Base-by-base conservation (phyloP, 225 moss, liverwort and hornwort species). In the Polytrichum commune region DNA sequence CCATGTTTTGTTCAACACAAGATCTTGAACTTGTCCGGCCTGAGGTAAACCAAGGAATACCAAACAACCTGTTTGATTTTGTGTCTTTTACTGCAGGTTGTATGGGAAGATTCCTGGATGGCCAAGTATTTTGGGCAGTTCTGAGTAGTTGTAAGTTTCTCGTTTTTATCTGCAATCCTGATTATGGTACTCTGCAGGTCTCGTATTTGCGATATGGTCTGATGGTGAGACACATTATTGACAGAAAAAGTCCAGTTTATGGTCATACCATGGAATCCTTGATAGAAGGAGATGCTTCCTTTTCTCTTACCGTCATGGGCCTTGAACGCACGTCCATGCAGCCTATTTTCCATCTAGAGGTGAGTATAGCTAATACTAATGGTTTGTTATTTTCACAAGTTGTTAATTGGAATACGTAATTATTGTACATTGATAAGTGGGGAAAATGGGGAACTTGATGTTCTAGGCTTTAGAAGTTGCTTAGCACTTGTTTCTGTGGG, bases 1-100 rank as follows among this genome's bases (percentile, higher is more conserved):
- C 98, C 67, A 93, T 95, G 98, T 98, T 98, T 54, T 98, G 98
- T 74, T 90, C 98, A 73, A 95, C 98, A 29, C 95, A 94, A 60
- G 92, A 98, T 69, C 83, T 98, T 69, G 87, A 91, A 66, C 98
- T 98, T 67, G 90, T 98, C 75, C 89, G 98, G 70, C 89, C 98
- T 30, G 98, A 98, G 90, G 97, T 85, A 85, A 57, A 19, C 58
- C 13, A 46, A 46, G 46, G 13, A 13, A 46, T 7, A 46, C 46
- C 46, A 46, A 35, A 46, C 13, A 46, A 46, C 4, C 46, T 46
- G 13, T 46, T 46, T 46, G 46, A 46, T 16, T 35, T 46, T 46
- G 46, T 46, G 46, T 46, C 13, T 46, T 38, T 46, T 13, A 46
- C 46, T 46, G 46, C 13, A 46, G 46, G 46, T 46, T 46, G 46